phyloP scores from a whole-genome alignment of 306 rosid genomes.

The Cicer chorassanicum region DNA sequence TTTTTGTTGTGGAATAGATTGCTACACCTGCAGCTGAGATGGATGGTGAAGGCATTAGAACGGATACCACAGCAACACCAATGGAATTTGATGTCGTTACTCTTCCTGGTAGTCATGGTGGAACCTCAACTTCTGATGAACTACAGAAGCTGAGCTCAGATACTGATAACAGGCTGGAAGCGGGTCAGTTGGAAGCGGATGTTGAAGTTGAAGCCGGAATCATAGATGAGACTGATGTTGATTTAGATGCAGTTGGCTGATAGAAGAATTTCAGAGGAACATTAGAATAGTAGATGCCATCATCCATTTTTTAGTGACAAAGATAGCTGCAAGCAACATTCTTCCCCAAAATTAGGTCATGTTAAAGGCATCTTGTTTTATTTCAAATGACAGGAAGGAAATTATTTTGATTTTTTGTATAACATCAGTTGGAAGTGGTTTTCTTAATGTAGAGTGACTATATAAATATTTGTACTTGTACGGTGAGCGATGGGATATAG shows the following conservation, averaged over 20 bases:
- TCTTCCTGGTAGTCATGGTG: slow-evolving; percentile 65
- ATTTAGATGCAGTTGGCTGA: slow-evolving; percentile 69
- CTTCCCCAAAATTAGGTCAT: background rate
- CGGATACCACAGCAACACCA: slow-evolving; percentile 33
- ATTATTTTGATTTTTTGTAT: background rate
- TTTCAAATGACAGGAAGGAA: background rate
- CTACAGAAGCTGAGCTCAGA: slow-evolving; percentile 81
- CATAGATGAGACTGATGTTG: slow-evolving; percentile 83
- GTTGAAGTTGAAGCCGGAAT: slow-evolving; percentile 81
- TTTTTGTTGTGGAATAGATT: slow-evolving; percentile 49
- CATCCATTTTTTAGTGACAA: slow-evolving; percentile 7
- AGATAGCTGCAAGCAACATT: slow-evolving; percentile 33
- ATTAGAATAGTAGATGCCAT: slow-evolving; percentile 28
- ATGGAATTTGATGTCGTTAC: slow-evolving; percentile 64
- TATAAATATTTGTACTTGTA: slow-evolving; percentile 29
- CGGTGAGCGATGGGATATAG: background rate
- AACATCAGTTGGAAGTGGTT: slow-evolving; percentile 6
- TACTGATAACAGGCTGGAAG: slow-evolving; percentile 77
- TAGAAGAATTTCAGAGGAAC: slow-evolving; percentile 21
- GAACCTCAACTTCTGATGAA: slow-evolving; percentile 67
- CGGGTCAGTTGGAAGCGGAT: slow-evolving; percentile 85
- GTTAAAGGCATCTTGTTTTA: background rate
- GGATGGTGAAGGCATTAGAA: slow-evolving; percentile 71
- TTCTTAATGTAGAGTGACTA: background rate
- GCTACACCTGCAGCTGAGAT: slow-evolving; percentile 68